Conservation (phyloP, 345 rosid genomes). For the Kandelia obovata region DNA sequence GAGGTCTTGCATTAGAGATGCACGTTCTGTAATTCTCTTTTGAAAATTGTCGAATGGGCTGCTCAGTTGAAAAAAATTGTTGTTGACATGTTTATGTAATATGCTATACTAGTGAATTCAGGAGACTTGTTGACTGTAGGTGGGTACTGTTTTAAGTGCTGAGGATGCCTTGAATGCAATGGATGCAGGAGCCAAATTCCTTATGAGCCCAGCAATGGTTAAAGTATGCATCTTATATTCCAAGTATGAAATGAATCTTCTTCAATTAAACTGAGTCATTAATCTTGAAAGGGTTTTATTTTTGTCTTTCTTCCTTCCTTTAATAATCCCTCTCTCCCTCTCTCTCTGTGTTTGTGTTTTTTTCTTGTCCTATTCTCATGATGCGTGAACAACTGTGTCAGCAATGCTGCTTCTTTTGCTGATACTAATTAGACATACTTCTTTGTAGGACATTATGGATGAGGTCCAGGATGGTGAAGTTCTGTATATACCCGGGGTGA, state of each 20-base stretch:
- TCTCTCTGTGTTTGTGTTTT: background rate
- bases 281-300: background rate
- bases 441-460: slow-evolving; percentile 40
- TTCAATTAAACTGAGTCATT: background rate
- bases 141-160: slow-evolving; percentile 47
- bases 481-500: slow-evolving; percentile 54
- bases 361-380: background rate
- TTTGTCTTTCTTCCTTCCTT: background rate
- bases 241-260: background rate
- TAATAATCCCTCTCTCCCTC: background rate
- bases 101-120: too few species aligned
- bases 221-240: slow-evolving; percentile 26
- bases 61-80: too few species aligned
- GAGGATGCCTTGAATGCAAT: slow-evolving; percentile 44
- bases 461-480: slow-evolving; percentile 29
- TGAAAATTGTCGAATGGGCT: too few species aligned
- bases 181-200: slow-evolving; percentile 49
- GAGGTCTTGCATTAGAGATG: too few species aligned
- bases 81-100: too few species aligned
- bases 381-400: background rate
- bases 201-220: slow-evolving; percentile 55
- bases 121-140: slow-evolving; percentile 18
- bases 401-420: background rate
- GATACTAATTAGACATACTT: slow-evolving; percentile 14
- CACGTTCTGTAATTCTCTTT: too few species aligned